Percentiles rank a stretch among this genome's conserved stretches.
phyloP scores from a whole-genome alignment of 768 basidiomycete species.

The Pisolithus tinctorius region DNA sequence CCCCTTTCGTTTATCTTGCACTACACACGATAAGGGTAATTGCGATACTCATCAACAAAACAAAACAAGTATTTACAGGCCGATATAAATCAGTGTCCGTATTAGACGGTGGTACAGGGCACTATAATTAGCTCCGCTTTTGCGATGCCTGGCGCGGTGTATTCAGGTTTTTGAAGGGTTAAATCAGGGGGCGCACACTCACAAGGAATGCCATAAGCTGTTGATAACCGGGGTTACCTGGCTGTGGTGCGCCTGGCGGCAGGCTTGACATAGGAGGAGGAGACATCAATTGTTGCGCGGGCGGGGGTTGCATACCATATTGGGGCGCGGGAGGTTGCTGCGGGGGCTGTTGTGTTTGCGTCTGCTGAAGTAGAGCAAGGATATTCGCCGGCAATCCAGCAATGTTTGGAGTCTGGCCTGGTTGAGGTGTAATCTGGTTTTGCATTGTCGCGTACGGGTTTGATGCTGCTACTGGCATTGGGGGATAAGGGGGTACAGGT shows the following conservation, averaged over 20 bases:
- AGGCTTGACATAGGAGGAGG: conserved; percentile 36
- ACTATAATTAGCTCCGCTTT: conserved; percentile 18
- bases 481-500: conserved; percentile 15
- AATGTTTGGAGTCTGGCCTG: conserved; percentile 29
- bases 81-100: background rate
- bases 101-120: background rate
- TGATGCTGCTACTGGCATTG: conserved; percentile 12
- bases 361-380: conserved; percentile 58
- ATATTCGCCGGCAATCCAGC: conserved; percentile 58
- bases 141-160: conserved; percentile 17
- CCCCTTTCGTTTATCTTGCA: background rate
- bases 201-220: conserved; percentile 69
- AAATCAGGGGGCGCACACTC: conserved; percentile 17
- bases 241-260: conserved; percentile 35
- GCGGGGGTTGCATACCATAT: conserved; percentile 35
- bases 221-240: conserved; percentile 44
- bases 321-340: conserved; percentile 23
- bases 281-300: conserved; percentile 36
- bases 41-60: background rate
- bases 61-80: conserved; percentile 7
- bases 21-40: background rate
- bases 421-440: conserved; percentile 25
- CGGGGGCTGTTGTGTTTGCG: conserved; percentile 30
- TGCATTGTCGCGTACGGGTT: conserved; percentile 26
- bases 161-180: background rate